phyloP scores from a whole-genome alignment of 345 rosid species.

The Euphorbia lathyris region DNA sequence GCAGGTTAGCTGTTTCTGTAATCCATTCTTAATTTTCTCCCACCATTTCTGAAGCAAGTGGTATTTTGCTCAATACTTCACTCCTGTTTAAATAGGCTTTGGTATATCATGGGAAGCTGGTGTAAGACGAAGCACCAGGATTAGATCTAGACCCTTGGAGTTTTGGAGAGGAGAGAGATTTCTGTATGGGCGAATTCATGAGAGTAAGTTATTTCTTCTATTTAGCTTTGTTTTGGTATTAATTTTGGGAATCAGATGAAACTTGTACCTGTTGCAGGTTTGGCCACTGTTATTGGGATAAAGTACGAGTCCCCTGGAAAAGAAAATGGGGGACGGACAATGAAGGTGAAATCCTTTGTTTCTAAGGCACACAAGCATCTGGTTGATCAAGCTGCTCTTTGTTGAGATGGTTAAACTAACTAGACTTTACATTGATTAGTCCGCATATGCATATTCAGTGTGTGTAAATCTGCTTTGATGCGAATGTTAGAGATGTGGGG shows the following conservation, averaged over 20 bases:
- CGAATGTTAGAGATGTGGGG: conserved; percentile 1
- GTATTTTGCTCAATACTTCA: conserved; percentile 5
- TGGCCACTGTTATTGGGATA: conserved; percentile 79
- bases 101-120: conserved; percentile 66
- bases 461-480: background rate
- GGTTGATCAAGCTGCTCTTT: conserved; percentile 53
- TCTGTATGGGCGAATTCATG: conserved; percentile 79
- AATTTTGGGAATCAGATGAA: background rate
- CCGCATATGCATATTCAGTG: background rate
- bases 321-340: conserved; percentile 21
- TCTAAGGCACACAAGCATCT: conserved; percentile 57
- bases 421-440: background rate
- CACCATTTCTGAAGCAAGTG: background rate
- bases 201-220: conserved; percentile 51
- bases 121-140: conserved; percentile 79
- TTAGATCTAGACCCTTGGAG: conserved; percentile 83
- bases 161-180: conserved; percentile 97
- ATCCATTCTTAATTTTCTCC: conserved; percentile 13
- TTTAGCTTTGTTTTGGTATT: background rate
- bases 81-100: conserved; percentile 32
- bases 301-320: conserved; percentile 61
- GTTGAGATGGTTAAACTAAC: conserved; percentile 25
- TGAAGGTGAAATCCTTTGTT: conserved; percentile 83
- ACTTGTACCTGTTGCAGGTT: conserved; percentile 39
- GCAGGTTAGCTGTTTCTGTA: conserved; percentile 51